Conservation (phyloP, 805 yeast genomes). For the Limtongia smithiae region DNA sequence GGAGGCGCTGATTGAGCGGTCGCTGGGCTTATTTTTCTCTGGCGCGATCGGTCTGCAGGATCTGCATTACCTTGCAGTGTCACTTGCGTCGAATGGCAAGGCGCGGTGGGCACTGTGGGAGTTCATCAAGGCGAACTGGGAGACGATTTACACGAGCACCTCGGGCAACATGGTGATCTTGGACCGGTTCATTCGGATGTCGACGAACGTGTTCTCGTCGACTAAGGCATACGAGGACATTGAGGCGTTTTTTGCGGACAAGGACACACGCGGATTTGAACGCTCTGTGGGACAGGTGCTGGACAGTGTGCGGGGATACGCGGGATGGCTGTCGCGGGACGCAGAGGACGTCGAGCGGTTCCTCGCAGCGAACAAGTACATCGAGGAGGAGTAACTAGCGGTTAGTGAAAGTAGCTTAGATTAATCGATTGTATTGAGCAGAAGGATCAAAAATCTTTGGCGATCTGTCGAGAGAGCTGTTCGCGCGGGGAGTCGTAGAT, state of each 20-base stretch:
- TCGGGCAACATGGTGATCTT: conserved; percentile 50
- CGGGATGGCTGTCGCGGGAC: conserved; percentile 52
- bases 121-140: conserved; percentile 50
- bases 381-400: neutral
- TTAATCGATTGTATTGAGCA: neutral
- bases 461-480: conserved; percentile 48
- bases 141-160: conserved; percentile 43
- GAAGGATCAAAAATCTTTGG: conserved; percentile 3
- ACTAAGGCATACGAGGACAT: conserved; percentile 41
- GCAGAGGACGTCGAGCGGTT: conserved; percentile 43
- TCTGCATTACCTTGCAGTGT: conserved; percentile 48
- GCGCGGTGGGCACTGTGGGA: conserved; percentile 49
- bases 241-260: conserved; percentile 44
- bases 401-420: neutral
- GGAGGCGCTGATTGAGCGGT: conserved; percentile 39
- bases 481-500: conserved; percentile 57
- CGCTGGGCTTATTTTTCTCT: conserved; percentile 44
- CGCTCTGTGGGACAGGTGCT: conserved; percentile 54
- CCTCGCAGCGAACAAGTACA: conserved; percentile 38
- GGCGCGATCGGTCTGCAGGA: conserved; percentile 51
- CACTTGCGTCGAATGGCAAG: conserved; percentile 47
- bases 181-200: conserved; percentile 46
- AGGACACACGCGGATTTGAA: conserved; percentile 54
- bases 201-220: conserved; percentile 40
- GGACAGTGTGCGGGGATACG: conserved; percentile 50